A percentile compares a stretch with the other conserved stretches of the same genome.
phyloP scores from a whole-genome alignment of 148 eudicot genomes.

The Heliosperma pusillum region DNA sequence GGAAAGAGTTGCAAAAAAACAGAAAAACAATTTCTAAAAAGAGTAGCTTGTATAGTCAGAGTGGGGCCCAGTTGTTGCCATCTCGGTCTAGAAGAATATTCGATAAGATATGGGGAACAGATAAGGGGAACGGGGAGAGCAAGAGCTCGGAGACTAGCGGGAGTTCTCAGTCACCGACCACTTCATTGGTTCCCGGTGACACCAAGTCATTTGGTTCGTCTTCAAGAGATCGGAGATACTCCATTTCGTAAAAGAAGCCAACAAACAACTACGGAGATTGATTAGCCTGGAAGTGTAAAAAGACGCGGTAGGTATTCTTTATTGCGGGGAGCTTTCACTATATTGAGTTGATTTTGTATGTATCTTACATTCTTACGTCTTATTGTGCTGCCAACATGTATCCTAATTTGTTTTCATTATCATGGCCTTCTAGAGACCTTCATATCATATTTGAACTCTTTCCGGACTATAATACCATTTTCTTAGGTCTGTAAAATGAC shows the following conservation, averaged over 20 bases:
- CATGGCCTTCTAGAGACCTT: no score
- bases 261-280: constrained; percentile 13
- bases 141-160: constrained; percentile 79
- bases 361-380: no score
- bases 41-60: constrained; percentile 39
- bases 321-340: no score
- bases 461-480: no score
- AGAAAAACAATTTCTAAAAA: constrained; percentile 36
- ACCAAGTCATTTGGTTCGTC: constrained; percentile 51
- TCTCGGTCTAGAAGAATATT: constrained; percentile 80
- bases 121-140: constrained; percentile 58
- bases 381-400: no score
- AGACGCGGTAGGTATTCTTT: constrained; percentile 28
- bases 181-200: constrained; percentile 54
- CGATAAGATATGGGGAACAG: constrained; percentile 61
- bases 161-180: constrained; percentile 67
- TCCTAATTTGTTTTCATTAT: no score
- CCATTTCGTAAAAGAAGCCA: constrained; percentile 40
- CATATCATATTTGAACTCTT: no score
- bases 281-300: constrained; percentile 22
- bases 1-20: constrained; percentile 25
- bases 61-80: constrained; percentile 62
- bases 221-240: constrained; percentile 55
- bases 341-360: no score
- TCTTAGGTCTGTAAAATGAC: no score